These are phyloP conservation scores for Kodamaea ohmeri DNA, from an alignment of 1,139 yeast species.

Conservation along the genomic window DNA sequence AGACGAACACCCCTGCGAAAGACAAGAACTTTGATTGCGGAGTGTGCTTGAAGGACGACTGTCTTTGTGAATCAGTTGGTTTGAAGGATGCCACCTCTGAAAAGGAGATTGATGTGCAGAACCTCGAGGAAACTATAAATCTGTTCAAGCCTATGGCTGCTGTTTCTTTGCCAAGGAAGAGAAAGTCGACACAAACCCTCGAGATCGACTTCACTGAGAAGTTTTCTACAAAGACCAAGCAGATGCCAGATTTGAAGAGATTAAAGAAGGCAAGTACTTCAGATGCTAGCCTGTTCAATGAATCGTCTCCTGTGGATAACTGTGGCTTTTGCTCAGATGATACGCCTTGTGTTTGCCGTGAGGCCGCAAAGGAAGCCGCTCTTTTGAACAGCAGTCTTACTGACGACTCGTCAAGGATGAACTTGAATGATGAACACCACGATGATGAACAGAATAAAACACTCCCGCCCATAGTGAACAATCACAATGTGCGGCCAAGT, in stretches of 20 bases:
- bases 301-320: constrained; percentile 60
- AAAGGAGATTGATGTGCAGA: constrained; percentile 12
- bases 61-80: constrained; percentile 69
- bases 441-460: constrained; percentile 25
- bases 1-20: constrained; percentile 18
- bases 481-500: constrained; percentile 16
- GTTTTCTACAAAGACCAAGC: constrained; percentile 34
- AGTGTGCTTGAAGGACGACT: constrained; percentile 65
- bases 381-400: constrained; percentile 30
- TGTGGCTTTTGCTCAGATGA: constrained; percentile 95
- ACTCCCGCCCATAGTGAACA: constrained; percentile 36
- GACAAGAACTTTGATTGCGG: constrained; percentile 51
- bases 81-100: constrained; percentile 29
- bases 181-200: constrained; percentile 18
- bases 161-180: constrained; percentile 48
- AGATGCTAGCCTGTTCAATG: constrained; percentile 26
- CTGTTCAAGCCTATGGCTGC: constrained; percentile 58
- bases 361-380: constrained; percentile 65
- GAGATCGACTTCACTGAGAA: constrained; percentile 58
- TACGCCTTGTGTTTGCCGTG: constrained; percentile 90
- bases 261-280: constrained; percentile 14
- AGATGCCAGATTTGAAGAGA: constrained; percentile 41
- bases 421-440: constrained; percentile 13
- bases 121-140: constrained; percentile 34
- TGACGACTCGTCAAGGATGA: constrained; percentile 8